phyloP scores from a whole-genome alignment of 768 basidiomycete genomes.

The Fibroporia radiculosa region DNA sequence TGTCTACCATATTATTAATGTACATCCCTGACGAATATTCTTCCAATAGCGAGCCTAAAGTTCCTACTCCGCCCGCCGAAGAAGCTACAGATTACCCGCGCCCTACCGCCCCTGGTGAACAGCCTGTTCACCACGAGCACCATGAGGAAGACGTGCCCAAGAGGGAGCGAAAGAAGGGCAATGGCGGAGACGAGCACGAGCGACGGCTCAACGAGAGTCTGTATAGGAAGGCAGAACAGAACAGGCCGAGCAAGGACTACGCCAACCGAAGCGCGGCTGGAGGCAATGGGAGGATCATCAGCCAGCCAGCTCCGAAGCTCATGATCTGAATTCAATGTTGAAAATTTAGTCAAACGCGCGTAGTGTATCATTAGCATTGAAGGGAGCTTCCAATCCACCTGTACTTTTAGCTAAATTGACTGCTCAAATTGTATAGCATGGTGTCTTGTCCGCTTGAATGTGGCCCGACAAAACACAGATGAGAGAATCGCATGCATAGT shows the following conservation, averaged over 20 bases:
- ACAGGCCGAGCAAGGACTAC: slow-evolving; percentile 13
- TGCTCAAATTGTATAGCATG: background rate
- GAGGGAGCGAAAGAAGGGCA: slow-evolving; percentile 12
- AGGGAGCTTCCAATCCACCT: background rate
- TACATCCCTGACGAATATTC: background rate
- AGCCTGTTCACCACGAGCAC: slow-evolving; percentile 7
- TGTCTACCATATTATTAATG: background rate
- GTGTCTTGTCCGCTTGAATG: background rate
- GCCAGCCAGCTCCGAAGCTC: slow-evolving; percentile 9
- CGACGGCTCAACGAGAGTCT: slow-evolving; percentile 15
- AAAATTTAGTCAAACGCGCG: background rate
- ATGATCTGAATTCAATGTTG: background rate
- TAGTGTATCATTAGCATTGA: background rate
- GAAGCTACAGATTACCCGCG: slow-evolving; percentile 15
- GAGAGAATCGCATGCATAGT: slow-evolving; percentile 8
- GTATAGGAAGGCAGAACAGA: slow-evolving; percentile 14
- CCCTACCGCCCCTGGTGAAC: slow-evolving; percentile 15
- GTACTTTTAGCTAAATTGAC: background rate
- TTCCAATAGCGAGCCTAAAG: slow-evolving; percentile 8
- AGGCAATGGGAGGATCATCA: slow-evolving; percentile 10
- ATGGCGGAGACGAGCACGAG: slow-evolving; percentile 17
- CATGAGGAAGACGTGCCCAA: slow-evolving; percentile 15
- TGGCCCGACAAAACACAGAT: background rate
- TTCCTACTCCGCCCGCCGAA: slow-evolving; percentile 3
- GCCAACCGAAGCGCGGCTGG: slow-evolving; percentile 7